A percentile compares a stretch with the other conserved stretches of the same genome.
Conservation (phyloP, 495 filamentous ascomycete species). For the Glutinoglossum americanum region DNA sequence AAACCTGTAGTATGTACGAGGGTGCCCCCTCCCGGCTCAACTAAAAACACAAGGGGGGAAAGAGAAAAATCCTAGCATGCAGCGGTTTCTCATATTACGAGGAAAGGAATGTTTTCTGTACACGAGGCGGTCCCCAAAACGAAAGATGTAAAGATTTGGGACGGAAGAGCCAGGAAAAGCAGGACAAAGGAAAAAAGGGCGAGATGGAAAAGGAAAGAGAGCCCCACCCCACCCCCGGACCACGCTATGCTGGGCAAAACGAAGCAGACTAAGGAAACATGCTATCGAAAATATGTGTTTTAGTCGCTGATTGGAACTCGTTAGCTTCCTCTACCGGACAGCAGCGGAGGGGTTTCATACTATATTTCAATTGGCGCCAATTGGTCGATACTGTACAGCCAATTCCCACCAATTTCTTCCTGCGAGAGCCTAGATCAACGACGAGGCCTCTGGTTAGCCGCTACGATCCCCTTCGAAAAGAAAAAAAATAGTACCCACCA, state of each 20-base stretch:
- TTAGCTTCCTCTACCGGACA: neutral
- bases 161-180: slow-evolving; percentile 9
- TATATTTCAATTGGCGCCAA: slow-evolving; percentile 95
- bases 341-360: slow-evolving; percentile 31
- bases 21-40: too few species aligned
- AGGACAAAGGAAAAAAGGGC: neutral
- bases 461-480: neutral
- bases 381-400: slow-evolving; percentile 91
- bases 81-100: too few species aligned
- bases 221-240: neutral
- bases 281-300: neutral
- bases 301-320: neutral
- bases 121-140: too few species aligned
- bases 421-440: slow-evolving; percentile 35
- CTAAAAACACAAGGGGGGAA: too few species aligned
- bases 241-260: neutral
- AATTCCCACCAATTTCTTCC: slow-evolving; percentile 84
- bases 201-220: neutral
- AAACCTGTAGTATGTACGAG: too few species aligned
- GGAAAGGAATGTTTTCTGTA: too few species aligned
- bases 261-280: neutral
- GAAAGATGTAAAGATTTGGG: slow-evolving; percentile 6
- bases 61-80: too few species aligned
- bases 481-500: slow-evolving; percentile 31
- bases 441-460: neutral